These are phyloP conservation scores for Cerrena zonata DNA, from an alignment of 1,284 basidiomycete genomes.

Conservation along the genomic window DNA sequence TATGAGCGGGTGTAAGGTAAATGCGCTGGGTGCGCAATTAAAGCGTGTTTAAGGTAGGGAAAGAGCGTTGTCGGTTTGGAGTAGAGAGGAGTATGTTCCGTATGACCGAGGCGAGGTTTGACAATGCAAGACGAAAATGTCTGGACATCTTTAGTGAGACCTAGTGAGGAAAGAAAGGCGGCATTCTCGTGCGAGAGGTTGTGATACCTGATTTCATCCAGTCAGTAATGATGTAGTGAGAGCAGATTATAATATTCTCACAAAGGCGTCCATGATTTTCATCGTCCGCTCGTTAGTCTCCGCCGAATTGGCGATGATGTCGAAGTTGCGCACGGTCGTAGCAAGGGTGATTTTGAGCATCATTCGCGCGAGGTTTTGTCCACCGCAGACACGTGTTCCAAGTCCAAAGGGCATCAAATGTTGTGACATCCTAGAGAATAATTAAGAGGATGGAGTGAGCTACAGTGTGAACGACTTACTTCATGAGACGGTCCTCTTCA, in stretches of 20 bases:
- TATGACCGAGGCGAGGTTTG: background rate
- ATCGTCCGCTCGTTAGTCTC: constrained; percentile 69
- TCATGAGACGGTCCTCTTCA: constrained; percentile 22
- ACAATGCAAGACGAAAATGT: background rate
- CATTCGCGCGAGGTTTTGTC: constrained; percentile 66
- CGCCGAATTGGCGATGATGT: constrained; percentile 46
- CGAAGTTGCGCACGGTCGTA: constrained; percentile 58
- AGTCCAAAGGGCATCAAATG: constrained; percentile 71
- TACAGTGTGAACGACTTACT: constrained; percentile 12
- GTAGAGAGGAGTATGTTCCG: background rate
- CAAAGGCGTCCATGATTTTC: constrained; percentile 73
- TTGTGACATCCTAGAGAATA: constrained; percentile 46
- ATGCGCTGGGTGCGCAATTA: no score
- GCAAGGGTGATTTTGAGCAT: constrained; percentile 56
- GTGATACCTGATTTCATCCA: background rate
- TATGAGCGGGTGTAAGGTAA: background rate
- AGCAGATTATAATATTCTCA: constrained; percentile 41
- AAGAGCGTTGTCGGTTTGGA: background rate
- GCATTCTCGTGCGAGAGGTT: constrained; percentile 39
- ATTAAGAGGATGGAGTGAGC: background rate
- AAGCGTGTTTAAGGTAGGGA: no score
- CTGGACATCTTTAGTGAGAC: constrained; percentile 15
- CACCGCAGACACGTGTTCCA: constrained; percentile 64
- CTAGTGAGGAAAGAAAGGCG: constrained; percentile 52
- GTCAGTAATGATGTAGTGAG: no score